Percentiles rank a stretch among this genome's conserved stretches.
phyloP scores from a whole-genome alignment of 192 early-diverging fungal genomes.

The Entomortierella lignicola region DNA sequence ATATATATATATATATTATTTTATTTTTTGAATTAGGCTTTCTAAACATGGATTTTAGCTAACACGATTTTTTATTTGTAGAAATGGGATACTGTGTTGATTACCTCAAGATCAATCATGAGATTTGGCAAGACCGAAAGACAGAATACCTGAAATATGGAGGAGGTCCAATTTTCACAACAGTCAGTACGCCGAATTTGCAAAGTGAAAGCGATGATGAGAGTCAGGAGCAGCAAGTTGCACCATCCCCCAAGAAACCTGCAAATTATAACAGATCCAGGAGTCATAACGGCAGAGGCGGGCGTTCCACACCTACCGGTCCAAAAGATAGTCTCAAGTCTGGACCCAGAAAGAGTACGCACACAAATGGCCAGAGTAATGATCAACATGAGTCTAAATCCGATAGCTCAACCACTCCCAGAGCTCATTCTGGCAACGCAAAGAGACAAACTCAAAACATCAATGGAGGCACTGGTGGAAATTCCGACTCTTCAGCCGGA shows the following conservation, averaged over 20 bases:
- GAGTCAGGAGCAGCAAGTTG: constrained; percentile 1
- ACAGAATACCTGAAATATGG: constrained; percentile 42
- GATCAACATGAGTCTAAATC: not conserved
- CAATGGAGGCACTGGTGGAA: not conserved
- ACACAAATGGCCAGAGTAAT: not conserved
- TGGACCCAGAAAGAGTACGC: constrained; percentile 1
- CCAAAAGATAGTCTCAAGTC: not conserved
- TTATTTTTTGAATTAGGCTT: too few relatives aligned
- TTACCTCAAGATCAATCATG: constrained; percentile 48
- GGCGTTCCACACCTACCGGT: not conserved
- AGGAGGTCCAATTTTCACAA: not conserved
- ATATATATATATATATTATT: too few relatives aligned
- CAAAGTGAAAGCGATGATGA: constrained; percentile 4
- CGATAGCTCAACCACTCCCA: not conserved
- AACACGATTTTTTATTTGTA: constrained; percentile 17
- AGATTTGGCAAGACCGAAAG: constrained; percentile 51
- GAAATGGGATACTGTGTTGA: constrained; percentile 55
- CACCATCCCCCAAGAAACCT: constrained; percentile 1
- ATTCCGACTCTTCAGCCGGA: not conserved
- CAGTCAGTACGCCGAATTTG: not conserved
- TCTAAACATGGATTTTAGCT: too few relatives aligned
- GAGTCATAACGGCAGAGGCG: not conserved
- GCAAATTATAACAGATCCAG: constrained; percentile 3
- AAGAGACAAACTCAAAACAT: not conserved
- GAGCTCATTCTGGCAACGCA: not conserved